These are phyloP conservation scores for Besnoitia besnoiti DNA, from an alignment of 169 alveolate species.

Conservation along the genomic window DNA sequence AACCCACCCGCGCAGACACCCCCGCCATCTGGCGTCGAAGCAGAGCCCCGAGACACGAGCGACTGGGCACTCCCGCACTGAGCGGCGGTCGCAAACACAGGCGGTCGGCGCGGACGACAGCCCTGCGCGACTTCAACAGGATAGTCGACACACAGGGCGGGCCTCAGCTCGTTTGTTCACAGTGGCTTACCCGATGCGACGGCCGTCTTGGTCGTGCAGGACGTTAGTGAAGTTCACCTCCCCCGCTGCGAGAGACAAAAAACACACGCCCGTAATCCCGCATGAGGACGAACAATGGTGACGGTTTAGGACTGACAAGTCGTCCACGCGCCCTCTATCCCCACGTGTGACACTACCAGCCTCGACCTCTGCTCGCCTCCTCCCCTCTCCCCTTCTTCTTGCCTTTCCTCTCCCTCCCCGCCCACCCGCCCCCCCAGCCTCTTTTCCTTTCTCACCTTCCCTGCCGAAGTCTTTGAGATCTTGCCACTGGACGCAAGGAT, in stretches of 20 bases:
- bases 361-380: background rate
- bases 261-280: background rate
- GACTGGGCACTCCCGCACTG: too few relatives aligned
- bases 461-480: constrained; percentile 36
- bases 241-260: background rate
- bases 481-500: constrained; percentile 27
- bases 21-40: too few relatives aligned
- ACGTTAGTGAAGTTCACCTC: background rate
- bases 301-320: too few relatives aligned
- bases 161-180: too few relatives aligned
- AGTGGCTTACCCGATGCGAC: background rate
- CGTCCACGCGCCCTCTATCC: too few relatives aligned
- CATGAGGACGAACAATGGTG: too few relatives aligned
- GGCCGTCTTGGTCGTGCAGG: background rate
- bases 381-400: background rate
- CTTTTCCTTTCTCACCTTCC: constrained; percentile 38
- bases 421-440: background rate
- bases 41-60: too few relatives aligned
- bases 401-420: background rate
- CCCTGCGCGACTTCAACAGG: too few relatives aligned
- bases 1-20: background rate
- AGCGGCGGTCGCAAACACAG: too few relatives aligned
- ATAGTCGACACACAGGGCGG: too few relatives aligned
- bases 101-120: too few relatives aligned
- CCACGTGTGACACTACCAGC: too few relatives aligned